Conservation (phyloP, 306 rosid genomes). For the Fragaria vesca region DNA sequence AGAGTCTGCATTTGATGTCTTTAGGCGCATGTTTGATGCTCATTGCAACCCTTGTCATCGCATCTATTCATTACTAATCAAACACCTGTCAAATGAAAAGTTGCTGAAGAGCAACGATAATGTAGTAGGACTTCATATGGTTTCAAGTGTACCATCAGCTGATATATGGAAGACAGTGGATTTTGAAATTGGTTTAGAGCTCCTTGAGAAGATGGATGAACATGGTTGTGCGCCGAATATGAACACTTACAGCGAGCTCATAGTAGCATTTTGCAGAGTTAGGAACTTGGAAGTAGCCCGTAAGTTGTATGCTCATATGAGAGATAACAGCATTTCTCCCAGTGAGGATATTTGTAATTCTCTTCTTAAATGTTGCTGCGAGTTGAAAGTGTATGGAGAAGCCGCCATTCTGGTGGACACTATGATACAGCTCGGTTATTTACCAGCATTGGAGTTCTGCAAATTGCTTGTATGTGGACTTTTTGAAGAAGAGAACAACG, state of each 20-base stretch:
- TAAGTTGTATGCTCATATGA: conserved; percentile 54
- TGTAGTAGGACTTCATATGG: conserved; percentile 27
- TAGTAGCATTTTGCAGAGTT: conserved; percentile 68
- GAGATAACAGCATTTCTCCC: conserved; percentile 49
- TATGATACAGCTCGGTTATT: conserved; percentile 58
- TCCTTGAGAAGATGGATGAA: conserved; percentile 62
- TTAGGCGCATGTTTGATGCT: conserved; percentile 58
- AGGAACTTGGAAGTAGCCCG: conserved; percentile 45
- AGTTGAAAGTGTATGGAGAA: conserved; percentile 50
- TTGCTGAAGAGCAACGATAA: conserved; percentile 21
- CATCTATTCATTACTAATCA: conserved; percentile 57
- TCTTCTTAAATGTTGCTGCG: conserved; percentile 63
- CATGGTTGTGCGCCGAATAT: conserved; percentile 59
- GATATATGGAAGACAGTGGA: conserved; percentile 61
- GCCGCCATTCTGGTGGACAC: conserved; percentile 56
- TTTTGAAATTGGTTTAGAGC: conserved; percentile 44
- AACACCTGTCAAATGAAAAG: conserved; percentile 51
- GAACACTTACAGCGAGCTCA: conserved; percentile 65
- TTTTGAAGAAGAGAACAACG: conserved; percentile 47
- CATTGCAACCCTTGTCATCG: conserved; percentile 66
- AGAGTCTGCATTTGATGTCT: conserved; percentile 62
- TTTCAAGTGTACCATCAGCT: conserved; percentile 28
- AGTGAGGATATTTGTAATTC: conserved; percentile 51
- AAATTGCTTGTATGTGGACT: conserved; percentile 71
- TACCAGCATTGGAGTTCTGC: conserved; percentile 63